A percentile compares a stretch with the other conserved stretches of the same genome.
These are phyloP conservation scores for Paramyrothecium sp. DNA, from an alignment of 2,329 filamentous ascomycete species.

Conservation along the genomic window DNA sequence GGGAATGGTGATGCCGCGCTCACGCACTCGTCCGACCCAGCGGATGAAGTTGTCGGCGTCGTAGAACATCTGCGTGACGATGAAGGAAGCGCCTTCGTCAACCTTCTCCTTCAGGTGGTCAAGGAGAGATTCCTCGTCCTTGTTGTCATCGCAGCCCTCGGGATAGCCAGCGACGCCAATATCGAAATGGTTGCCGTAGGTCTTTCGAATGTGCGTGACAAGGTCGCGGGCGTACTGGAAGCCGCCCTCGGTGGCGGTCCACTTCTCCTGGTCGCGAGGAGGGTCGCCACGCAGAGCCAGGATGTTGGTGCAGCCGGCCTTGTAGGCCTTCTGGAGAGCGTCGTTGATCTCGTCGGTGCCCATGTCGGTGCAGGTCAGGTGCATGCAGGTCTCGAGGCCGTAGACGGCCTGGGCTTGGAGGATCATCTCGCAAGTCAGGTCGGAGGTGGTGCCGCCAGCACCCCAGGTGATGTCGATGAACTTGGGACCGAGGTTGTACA, in stretches of 20 bases:
- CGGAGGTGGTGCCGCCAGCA: conserved; percentile 85
- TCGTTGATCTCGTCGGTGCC: conserved; percentile 86
- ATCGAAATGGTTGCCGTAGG: conserved; percentile 77
- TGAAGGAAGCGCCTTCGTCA: conserved; percentile 87
- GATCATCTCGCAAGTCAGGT: conserved; percentile 97
- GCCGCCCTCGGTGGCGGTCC: conserved; percentile 81
- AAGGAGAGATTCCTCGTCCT: conserved; percentile 79
- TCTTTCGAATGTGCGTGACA: conserved; percentile 76
- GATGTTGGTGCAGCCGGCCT: conserved; percentile 96
- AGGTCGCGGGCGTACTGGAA: conserved; percentile 94
- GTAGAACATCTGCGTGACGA: conserved; percentile 99
- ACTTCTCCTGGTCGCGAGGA: conserved; percentile 88
- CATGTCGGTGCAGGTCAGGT: conserved; percentile 98
- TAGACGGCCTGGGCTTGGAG: conserved; percentile 92
- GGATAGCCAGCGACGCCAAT: conserved; percentile 97
- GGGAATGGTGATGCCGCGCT: conserved; percentile 77
- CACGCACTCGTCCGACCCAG: conserved; percentile 86
- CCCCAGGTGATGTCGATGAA: conserved; percentile 99
- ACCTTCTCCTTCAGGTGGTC: conserved; percentile 97
- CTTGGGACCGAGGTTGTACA: conserved; percentile 89
- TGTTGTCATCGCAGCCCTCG: conserved; percentile 91
- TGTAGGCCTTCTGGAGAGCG: conserved; percentile 84
- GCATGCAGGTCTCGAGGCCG: conserved; percentile 98
- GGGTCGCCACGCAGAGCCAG: conserved; percentile 91
- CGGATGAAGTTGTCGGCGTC: conserved; percentile 91